A percentile compares a stretch with the other conserved stretches of the same genome.
Evolutionary conservation across 2,329 filamentous ascomycete species (phyloP).

Genomic region (Pseudogymnoascus sp.): DNA sequence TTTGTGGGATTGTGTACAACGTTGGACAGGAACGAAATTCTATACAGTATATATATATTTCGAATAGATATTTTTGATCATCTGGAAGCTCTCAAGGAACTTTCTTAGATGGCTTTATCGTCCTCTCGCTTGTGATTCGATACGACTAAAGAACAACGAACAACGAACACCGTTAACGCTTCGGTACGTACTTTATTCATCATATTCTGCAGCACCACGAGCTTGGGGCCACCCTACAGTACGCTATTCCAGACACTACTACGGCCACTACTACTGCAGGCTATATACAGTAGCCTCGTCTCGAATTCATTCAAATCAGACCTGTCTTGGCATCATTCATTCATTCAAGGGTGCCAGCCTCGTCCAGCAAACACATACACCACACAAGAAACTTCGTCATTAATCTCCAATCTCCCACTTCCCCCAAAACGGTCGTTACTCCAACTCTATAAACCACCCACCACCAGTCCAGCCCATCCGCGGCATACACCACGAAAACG

Average conservation of each 20-base stretch:
- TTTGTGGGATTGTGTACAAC: background rate
- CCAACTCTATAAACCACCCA: background rate
- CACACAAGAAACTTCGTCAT: slow-evolving; percentile 21
- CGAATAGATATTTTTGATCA: background rate
- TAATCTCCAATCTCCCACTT: background rate
- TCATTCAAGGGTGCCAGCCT: background rate
- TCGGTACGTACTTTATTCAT: background rate
- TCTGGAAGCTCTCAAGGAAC: background rate
- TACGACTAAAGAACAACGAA: background rate
- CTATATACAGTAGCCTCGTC: background rate
- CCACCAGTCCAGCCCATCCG: background rate
- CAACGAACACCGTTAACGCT: background rate
- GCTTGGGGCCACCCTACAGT: background rate
- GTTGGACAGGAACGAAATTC: background rate
- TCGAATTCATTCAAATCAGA: background rate
- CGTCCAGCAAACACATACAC: slow-evolving; percentile 22
- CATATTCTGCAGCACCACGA: background rate
- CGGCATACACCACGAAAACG: background rate
- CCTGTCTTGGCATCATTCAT: slow-evolving; percentile 21
- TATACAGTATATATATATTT: background rate
- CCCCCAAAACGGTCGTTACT: background rate
- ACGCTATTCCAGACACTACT: too few relatives aligned
- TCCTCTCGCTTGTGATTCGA: background rate
- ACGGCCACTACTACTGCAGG: too few relatives aligned
- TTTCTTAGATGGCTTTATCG: background rate